These are phyloP conservation scores for Artemisia tridentata DNA, from an alignment of 129 eudicot genomes.

Conservation along the genomic window DNA sequence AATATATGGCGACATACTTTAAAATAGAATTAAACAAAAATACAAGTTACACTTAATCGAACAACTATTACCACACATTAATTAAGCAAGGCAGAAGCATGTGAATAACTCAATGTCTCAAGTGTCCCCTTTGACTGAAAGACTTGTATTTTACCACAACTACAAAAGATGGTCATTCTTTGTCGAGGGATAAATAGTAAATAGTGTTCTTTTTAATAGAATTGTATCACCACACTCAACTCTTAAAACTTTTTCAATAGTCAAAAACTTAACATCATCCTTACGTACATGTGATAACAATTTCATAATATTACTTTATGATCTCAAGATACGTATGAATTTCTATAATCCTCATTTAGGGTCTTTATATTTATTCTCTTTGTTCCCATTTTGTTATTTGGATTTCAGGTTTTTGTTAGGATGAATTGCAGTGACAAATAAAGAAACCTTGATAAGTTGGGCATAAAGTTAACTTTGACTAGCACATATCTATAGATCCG, in stretches of 20 bases:
- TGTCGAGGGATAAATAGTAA: constrained; percentile 4
- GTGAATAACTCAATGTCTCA: constrained; percentile 19
- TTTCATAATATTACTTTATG: not conserved
- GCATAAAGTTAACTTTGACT: constrained; percentile 24
- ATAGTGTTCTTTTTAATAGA: not conserved
- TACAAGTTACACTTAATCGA: not conserved
- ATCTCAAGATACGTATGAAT: not conserved
- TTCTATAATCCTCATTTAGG: not conserved
- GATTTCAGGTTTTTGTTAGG: constrained; percentile 13
- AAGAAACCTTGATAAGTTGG: constrained; percentile 6
- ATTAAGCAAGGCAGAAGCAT: not conserved
- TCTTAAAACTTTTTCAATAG: constrained; percentile 4
- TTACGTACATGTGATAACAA: not conserved
- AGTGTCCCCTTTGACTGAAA: constrained; percentile 24
- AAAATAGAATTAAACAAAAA: too few relatives aligned
- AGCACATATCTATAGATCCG: not conserved
- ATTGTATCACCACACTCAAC: constrained; percentile 7
- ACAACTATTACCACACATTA: not conserved
- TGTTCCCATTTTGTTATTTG: constrained; percentile 6
- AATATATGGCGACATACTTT: too few relatives aligned
- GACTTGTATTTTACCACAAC: not conserved
- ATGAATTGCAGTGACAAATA: constrained; percentile 14
- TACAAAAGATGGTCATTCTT: constrained; percentile 15
- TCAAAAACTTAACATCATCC: constrained; percentile 13
- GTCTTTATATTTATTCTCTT: not conserved